Evolutionary conservation across 352 stramenopile species (phyloP), one percentile per base, ranked within the genome.

Genomic region (Pythium dissimile): DNA sequence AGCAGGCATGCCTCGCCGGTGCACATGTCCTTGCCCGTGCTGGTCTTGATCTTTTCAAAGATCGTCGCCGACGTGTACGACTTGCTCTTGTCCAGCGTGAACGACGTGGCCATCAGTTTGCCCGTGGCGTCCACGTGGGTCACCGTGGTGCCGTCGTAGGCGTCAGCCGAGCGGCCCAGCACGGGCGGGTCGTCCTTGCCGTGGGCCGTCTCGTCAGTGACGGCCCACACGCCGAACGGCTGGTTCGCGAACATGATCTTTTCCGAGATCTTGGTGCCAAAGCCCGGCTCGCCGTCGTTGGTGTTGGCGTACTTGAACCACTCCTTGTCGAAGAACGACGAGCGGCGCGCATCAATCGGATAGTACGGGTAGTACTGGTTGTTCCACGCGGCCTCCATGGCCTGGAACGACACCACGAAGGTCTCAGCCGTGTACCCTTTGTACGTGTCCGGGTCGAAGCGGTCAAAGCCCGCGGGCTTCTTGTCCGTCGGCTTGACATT

Each of bases 311-410:
- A 96, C 35, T 54, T 30, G 26, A 97, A 80, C 87, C 86, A 97
- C 9, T 86, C 73, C 53, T 67, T 84, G 57, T 96, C 69, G 69
- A 95, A 98, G 63, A 97, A 98, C 1, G 84, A 86, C 18, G 86
- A 95, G n/a, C 82, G 83, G 23, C 85, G 83, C 8, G 73, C 63
- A 24, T 69, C 62, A 59, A 94, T 88, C 3, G 92, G 92, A 20
- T 96, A 91, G 71, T 97, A 98, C 34, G 87, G 81, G 43, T 70
- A 89, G 62, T 89, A 98, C 1, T 76, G 80, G 11, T 64, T 47
- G 2, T 53, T 52, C 43, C 58, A 75, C 8, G 82, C 82, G 1
- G 79, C 74, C 26, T 77, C 51, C 82, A 92, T 92, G 8, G 82
- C 73, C 49, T 92, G 82, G 54, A 72, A 87, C 16, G 72, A 81